These are phyloP conservation scores for Geotrichum australiense DNA, from an alignment of 1,139 yeast genomes.

Conservation along the genomic window DNA sequence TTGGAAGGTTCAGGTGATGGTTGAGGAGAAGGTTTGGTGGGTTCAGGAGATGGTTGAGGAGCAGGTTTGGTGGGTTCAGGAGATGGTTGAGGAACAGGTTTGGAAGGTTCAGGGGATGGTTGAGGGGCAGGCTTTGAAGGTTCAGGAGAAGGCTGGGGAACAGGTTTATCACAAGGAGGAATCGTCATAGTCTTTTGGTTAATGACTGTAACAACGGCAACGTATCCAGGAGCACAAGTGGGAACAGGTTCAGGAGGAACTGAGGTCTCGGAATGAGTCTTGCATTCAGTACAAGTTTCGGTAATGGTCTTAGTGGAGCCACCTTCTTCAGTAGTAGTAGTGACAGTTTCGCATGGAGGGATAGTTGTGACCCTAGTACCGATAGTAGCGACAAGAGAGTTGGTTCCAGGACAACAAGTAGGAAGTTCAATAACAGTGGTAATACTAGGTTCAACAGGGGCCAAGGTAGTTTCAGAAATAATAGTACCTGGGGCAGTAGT, in stretches of 20 bases:
- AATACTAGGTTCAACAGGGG: constrained; percentile 4
- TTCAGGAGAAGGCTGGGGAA: no score
- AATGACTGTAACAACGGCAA: no score
- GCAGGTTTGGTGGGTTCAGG: constrained; percentile 1
- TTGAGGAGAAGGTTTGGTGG: constrained; percentile 4
- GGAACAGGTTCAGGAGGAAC: constrained; percentile 3
- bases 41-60: neutral
- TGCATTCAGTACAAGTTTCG: neutral
- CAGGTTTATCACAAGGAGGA: no score
- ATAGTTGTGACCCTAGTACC: no score
- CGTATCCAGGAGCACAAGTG: neutral
- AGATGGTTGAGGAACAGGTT: no score
- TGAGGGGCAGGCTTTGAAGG: neutral
- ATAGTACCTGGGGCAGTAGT: neutral
- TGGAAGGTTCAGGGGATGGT: neutral
- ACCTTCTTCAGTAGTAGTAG: neutral
- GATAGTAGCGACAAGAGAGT: no score
- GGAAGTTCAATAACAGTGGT: no score
- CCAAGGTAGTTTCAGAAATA: neutral
- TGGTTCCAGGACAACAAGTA: no score
- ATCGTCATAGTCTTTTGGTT: no score
- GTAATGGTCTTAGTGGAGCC: neutral
- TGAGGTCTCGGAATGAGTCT: neutral
- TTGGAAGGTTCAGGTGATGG: neutral
- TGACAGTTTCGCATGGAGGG: no score